phyloP scores from a whole-genome alignment of 1,284 basidiomycete species.

The Cutaneotrichosporon cutaneum region DNA sequence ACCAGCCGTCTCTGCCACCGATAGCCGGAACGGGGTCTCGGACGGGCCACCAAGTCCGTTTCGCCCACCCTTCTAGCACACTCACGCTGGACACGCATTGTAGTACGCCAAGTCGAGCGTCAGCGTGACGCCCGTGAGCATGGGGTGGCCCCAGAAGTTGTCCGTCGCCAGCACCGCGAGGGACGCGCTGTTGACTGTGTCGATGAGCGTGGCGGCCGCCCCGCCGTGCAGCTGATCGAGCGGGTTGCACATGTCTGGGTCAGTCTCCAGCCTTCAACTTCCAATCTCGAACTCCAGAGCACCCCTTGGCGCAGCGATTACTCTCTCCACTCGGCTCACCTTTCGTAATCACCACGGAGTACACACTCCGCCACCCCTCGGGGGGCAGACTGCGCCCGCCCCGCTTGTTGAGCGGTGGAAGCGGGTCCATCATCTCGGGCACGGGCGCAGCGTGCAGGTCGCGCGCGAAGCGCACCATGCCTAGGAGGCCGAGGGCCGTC shows the following conservation, averaged over 20 bases:
- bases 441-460: conserved; percentile 6
- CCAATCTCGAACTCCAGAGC: too few relatives aligned
- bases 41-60: too few relatives aligned
- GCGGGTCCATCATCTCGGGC: conserved; percentile 15
- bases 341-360: conserved; percentile 7
- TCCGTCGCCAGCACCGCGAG: conserved; percentile 27
- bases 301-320: too few relatives aligned
- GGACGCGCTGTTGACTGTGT: conserved; percentile 16
- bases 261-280: background rate
- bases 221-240: conserved; percentile 41
- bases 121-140: conserved; percentile 37
- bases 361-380: conserved; percentile 14
- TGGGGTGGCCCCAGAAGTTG: conserved; percentile 43
- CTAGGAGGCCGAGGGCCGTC: background rate
- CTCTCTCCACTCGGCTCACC: background rate
- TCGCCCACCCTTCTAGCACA: background rate
- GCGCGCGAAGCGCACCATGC: background rate
- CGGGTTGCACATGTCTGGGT: conserved; percentile 37
- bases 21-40: too few relatives aligned
- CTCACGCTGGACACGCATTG: conserved; percentile 24
- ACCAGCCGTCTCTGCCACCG: too few relatives aligned
- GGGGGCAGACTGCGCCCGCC: conserved; percentile 10
- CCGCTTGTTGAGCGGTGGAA: conserved; percentile 14
- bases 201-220: conserved; percentile 39
- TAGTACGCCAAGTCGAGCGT: conserved; percentile 37